Conservation (phyloP, 1,284 basidiomycete species). For the Clitocybe nebularis region DNA sequence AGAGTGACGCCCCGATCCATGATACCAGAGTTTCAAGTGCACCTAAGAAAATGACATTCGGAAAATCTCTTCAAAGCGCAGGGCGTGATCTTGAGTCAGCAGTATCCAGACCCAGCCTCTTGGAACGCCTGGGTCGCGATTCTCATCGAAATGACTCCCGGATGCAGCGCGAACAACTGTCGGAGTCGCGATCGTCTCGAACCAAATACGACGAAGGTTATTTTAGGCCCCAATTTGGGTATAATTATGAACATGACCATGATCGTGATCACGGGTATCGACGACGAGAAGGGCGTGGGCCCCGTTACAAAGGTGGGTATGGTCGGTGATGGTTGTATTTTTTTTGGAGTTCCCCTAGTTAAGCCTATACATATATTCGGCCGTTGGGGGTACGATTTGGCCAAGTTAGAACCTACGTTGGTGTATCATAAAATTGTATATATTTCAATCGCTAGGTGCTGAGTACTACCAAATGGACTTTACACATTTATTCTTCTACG, state of each 20-base stretch:
- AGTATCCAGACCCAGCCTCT: constrained; percentile 20
- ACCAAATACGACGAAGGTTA: not conserved
- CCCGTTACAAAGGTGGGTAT: constrained; percentile 51
- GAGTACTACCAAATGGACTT: no score
- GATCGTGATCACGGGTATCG: constrained; percentile 17
- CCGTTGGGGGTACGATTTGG: no score
- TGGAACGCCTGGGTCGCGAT: constrained; percentile 20
- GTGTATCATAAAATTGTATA: no score
- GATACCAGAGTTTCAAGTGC: constrained; percentile 13
- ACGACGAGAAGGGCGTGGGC: constrained; percentile 27
- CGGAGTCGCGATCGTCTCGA: constrained; percentile 5
- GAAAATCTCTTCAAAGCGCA: constrained; percentile 25
- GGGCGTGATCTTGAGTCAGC: constrained; percentile 20
- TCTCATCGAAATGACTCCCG: constrained; percentile 8
- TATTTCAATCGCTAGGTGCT: no score
- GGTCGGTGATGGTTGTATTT: constrained; percentile 25
- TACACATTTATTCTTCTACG: no score
- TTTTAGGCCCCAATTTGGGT: constrained; percentile 8
- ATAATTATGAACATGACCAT: constrained; percentile 10
- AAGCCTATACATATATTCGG: no score
- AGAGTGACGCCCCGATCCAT: constrained; percentile 6
- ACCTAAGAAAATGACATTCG: constrained; percentile 36
- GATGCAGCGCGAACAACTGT: not conserved
- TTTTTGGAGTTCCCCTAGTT: no score
- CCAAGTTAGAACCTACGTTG: no score